Evolutionary conservation across 768 basidiomycete species (phyloP).

Genomic region (Dentipellis fragilis): DNA sequence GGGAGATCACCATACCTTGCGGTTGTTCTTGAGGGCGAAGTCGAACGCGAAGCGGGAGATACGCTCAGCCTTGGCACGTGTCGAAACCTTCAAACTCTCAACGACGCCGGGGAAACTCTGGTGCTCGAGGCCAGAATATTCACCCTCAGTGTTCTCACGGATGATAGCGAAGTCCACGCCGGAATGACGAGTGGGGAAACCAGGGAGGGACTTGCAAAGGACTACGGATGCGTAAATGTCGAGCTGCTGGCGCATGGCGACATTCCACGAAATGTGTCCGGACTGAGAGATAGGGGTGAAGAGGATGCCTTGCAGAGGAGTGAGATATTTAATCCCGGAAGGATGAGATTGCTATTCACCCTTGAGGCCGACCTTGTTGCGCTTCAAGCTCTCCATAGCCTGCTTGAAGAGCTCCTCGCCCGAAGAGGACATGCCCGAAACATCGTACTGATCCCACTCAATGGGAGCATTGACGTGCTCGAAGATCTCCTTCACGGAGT

Average conservation of each 20-base stretch:
- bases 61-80: constrained; percentile 89
- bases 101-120: constrained; percentile 98
- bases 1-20: constrained; percentile 53
- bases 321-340: not conserved
- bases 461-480: constrained; percentile 96
- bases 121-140: constrained; percentile 98
- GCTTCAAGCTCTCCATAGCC: constrained; percentile 95
- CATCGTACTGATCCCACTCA: constrained; percentile 97
- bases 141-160: constrained; percentile 99
- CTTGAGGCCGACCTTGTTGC: constrained; percentile 97
- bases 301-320: constrained; percentile 65
- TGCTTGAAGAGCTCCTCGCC: constrained; percentile 94
- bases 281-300: constrained; percentile 96
- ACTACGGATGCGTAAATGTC: constrained; percentile 99
- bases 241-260: constrained; percentile 98
- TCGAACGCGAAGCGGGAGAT: constrained; percentile 97
- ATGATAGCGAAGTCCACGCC: constrained; percentile 99
- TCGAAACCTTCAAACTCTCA: constrained; percentile 95
- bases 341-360: constrained; percentile 36
- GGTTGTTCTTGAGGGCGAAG: constrained; percentile 95
- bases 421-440: constrained; percentile 89
- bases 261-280: constrained; percentile 99
- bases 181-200: constrained; percentile 89
- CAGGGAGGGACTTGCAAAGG: constrained; percentile 94
- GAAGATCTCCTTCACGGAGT: constrained; percentile 98